These are phyloP conservation scores for Apiotrichum domesticum DNA, from an alignment of 1,284 basidiomycete species.

Conservation along the genomic window DNA sequence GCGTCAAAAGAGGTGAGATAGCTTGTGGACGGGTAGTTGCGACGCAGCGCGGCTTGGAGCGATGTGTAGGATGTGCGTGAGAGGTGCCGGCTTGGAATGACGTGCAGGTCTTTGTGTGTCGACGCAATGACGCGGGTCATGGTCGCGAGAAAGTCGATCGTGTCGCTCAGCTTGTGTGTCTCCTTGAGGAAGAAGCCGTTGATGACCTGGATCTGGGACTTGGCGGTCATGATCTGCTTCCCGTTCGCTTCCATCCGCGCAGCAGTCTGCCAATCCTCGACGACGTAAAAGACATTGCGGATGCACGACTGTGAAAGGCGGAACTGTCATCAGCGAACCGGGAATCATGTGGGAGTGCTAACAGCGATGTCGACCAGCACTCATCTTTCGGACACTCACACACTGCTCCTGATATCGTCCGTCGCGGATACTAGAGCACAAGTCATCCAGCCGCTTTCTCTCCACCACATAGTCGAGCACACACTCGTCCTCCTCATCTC, in stretches of 20 bases:
- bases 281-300: conserved; percentile 52
- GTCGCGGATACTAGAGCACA: conserved; percentile 52
- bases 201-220: conserved; percentile 53
- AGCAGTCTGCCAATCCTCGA: conserved; percentile 52
- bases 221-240: conserved; percentile 45
- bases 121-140: conserved; percentile 50
- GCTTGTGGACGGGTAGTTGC: conserved; percentile 25
- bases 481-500: conserved; percentile 48
- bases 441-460: conserved; percentile 55
- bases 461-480: conserved; percentile 56
- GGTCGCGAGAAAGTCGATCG: conserved; percentile 52
- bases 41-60: conserved; percentile 42
- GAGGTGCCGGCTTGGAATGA: conserved; percentile 48
- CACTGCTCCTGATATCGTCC: conserved; percentile 56
- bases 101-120: conserved; percentile 38
- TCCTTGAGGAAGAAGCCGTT: conserved; percentile 55
- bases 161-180: conserved; percentile 50
- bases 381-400: conserved; percentile 31
- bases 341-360: too few species aligned
- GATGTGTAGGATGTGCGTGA: conserved; percentile 24
- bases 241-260: conserved; percentile 35
- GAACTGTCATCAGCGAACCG: conserved; percentile 34
- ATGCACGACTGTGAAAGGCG: conserved; percentile 51
- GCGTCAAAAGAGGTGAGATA: conserved; percentile 50
- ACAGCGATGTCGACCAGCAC: not conserved